These are phyloP conservation scores for Colletotrichum graminicola DNA, from an alignment of 2,329 filamentous ascomycete species.

Conservation along the genomic window DNA sequence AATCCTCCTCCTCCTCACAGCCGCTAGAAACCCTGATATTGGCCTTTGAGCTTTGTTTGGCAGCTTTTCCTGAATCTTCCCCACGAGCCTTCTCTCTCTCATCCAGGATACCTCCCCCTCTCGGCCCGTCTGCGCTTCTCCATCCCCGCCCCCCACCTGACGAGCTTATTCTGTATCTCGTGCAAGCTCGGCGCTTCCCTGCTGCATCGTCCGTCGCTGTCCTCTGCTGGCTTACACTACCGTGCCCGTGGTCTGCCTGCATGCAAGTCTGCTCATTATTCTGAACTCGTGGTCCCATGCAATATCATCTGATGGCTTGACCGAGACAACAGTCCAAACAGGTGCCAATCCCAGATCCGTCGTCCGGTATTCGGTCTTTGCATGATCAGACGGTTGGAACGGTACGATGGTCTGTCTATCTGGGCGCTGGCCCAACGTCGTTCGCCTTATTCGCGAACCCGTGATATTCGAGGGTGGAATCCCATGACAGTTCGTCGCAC, in stretches of 20 bases:
- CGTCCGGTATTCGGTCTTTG: constrained; percentile 26
- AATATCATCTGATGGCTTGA: constrained; percentile 17
- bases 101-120: neutral
- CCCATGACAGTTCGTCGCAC: no score
- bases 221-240: neutral
- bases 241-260: neutral
- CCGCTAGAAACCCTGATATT: neutral
- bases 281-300: neutral
- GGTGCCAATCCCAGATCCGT: neutral
- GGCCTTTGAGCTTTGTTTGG: no score
- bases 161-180: neutral
- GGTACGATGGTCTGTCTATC: neutral
- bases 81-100: neutral
- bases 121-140: neutral
- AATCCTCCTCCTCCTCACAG: neutral
- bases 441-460: neutral
- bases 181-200: no score
- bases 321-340: constrained; percentile 7
- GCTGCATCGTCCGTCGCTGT: neutral
- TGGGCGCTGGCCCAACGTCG: no score
- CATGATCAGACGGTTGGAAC: neutral
- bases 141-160: no score
- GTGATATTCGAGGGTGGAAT: neutral
- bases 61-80: constrained; percentile 3
- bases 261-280: neutral